Percentiles rank a stretch among this genome's conserved stretches.
Conservation (phyloP, 352 stramenopile genomes). For the Globisporangium spiculum region DNA sequence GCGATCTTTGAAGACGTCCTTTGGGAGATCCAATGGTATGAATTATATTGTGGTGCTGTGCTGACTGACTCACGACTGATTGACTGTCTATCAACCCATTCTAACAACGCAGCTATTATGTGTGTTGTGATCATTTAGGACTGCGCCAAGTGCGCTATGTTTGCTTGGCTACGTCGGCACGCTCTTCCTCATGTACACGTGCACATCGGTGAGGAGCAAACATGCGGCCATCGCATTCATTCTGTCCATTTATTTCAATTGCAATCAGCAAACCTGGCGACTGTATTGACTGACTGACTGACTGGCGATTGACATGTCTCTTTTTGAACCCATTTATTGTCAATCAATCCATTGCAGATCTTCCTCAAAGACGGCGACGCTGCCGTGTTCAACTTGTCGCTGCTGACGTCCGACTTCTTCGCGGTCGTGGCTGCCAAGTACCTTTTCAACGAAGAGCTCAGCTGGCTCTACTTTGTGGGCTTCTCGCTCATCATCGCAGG, state of each 20-base stretch:
- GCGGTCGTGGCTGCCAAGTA: slow-evolving; percentile 89
- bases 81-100: slow-evolving; percentile 3
- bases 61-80: no score
- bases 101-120: background rate
- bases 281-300: background rate
- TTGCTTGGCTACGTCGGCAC: slow-evolving; percentile 77
- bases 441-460: slow-evolving; percentile 80
- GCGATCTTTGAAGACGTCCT: slow-evolving; percentile 77
- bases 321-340: slow-evolving; percentile 6
- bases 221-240: background rate
- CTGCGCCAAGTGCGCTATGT: slow-evolving; percentile 50
- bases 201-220: slow-evolving; percentile 59
- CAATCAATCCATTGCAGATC: slow-evolving; percentile 23
- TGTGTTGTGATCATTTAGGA: slow-evolving; percentile 26
- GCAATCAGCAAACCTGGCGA: background rate
- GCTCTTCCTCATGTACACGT: slow-evolving; percentile 91
- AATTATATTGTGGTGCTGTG: background rate
- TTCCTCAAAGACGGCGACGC: slow-evolving; percentile 88
- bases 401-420: slow-evolving; percentile 96
- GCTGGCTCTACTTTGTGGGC: slow-evolving; percentile 85
- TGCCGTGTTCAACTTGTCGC: slow-evolving; percentile 94
- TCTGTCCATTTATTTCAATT: background rate
- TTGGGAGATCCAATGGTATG: slow-evolving; percentile 39
- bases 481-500: slow-evolving; percentile 78
- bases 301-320: background rate